Conservation (phyloP, 345 rosid genomes). For the Citrus medica region DNA sequence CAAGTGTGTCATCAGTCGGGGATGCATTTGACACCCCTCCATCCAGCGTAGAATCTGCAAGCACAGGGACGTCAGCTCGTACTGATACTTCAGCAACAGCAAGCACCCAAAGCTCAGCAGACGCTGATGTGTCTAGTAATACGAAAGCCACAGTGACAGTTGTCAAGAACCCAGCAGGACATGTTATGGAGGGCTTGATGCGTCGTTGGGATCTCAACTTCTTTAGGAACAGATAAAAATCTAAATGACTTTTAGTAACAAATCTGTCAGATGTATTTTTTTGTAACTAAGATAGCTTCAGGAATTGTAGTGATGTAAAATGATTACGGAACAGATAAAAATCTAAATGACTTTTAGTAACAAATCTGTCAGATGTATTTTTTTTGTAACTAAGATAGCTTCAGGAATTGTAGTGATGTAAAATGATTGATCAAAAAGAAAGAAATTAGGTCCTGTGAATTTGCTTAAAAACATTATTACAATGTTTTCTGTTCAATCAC, state of each 20-base stretch:
- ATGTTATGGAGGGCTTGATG: constrained; percentile 75
- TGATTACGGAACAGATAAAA: constrained; percentile 45
- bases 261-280: constrained; percentile 20
- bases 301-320: constrained; percentile 28
- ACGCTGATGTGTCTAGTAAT: constrained; percentile 56
- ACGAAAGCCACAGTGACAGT: constrained; percentile 84
- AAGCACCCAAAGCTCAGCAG: constrained; percentile 31
- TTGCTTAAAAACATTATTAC: constrained; percentile 5
- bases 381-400: constrained; percentile 46
- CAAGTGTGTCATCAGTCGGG: constrained; percentile 22
- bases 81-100: constrained; percentile 35
- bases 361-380: constrained; percentile 19
- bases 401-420: constrained; percentile 26
- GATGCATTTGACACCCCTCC: constrained; percentile 19
- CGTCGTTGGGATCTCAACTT: constrained; percentile 86
- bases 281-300: constrained; percentile 45
- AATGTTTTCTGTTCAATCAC: background rate
- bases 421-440: constrained; percentile 17
- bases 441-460: constrained; percentile 19
- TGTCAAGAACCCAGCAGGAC: constrained; percentile 55
- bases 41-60: constrained; percentile 24
- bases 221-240: constrained; percentile 52
- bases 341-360: background rate
- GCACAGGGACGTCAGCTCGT: constrained; percentile 25
- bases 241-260: background rate